Evolutionary conservation across 768 basidiomycete species (phyloP).

Genomic region (Solioccasus polychromus): DNA sequence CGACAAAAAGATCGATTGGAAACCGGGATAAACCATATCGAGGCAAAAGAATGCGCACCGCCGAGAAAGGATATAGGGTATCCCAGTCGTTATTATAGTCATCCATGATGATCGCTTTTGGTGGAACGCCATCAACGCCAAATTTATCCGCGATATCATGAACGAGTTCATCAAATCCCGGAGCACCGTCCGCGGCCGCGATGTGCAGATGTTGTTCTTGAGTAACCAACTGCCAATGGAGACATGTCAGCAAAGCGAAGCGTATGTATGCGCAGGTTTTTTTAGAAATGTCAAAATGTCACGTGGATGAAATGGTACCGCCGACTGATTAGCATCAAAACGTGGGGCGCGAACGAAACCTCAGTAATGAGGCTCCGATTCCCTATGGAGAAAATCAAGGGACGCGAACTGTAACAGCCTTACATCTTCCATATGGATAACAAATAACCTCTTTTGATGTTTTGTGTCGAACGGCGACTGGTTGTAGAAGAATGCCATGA

Average conservation of each 20-base stretch:
- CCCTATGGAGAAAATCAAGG: neutral
- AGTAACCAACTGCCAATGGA: conserved; percentile 56
- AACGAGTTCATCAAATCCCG: conserved; percentile 67
- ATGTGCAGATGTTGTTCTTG: conserved; percentile 74
- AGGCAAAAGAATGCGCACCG: conserved; percentile 39
- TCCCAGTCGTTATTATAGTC: conserved; percentile 90
- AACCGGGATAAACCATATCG: neutral
- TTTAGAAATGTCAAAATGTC: too few relatives aligned
- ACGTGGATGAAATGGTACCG: too few relatives aligned
- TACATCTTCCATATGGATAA: conserved; percentile 85
- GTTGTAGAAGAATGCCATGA: conserved; percentile 60
- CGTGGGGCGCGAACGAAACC: too few relatives aligned
- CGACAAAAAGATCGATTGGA: neutral
- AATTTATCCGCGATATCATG: conserved; percentile 59
- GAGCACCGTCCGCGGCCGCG: conserved; percentile 78
- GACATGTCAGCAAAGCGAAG: conserved; percentile 2
- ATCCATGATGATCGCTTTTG: conserved; percentile 57
- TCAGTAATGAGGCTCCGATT: too few relatives aligned
- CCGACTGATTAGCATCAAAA: too few relatives aligned
- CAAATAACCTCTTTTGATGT: conserved; percentile 87
- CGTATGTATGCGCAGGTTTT: too few relatives aligned
- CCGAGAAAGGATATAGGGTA: conserved; percentile 74
- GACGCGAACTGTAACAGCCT: conserved; percentile 19
- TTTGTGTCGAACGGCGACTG: conserved; percentile 69
- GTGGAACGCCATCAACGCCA: conserved; percentile 39